Percentiles rank a stretch among this genome's conserved stretches.
These are phyloP conservation scores for Inosperma sp. DNA, from an alignment of 768 basidiomycete genomes.

Conservation along the genomic window DNA sequence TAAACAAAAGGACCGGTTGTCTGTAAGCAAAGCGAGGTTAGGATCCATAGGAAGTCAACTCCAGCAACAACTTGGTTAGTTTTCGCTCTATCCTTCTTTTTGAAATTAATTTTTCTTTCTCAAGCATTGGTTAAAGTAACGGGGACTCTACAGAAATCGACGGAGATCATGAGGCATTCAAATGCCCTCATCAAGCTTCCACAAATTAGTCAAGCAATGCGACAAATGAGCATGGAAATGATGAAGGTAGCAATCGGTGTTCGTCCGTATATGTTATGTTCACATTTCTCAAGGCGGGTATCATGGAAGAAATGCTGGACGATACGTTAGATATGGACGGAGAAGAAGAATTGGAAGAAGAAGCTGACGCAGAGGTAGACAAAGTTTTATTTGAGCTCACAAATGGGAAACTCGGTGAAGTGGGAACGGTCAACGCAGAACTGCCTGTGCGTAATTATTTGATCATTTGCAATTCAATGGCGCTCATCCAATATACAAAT, in stretches of 20 bases:
- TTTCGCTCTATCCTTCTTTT: background rate
- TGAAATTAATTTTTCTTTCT: conserved; percentile 2
- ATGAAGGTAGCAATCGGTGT: conserved; percentile 60
- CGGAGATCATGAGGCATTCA: conserved; percentile 98
- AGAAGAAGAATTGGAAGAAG: conserved; percentile 92
- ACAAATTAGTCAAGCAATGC: conserved; percentile 88
- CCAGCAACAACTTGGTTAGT: conserved; percentile 85
- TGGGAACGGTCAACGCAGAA: conserved; percentile 64
- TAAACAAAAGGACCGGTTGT: conserved; percentile 90
- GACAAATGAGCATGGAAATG: conserved; percentile 99
- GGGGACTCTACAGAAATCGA: conserved; percentile 95
- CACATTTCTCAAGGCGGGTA: conserved; percentile 65
- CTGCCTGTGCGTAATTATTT: conserved; percentile 58
- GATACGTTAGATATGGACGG: conserved; percentile 89
- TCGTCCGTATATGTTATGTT: background rate
- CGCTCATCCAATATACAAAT: background rate
- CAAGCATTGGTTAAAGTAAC: conserved; percentile 95
- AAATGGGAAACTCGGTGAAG: conserved; percentile 90
- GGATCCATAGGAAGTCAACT: conserved; percentile 89
- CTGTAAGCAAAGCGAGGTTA: conserved; percentile 88
- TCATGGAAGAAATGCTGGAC: conserved; percentile 97
- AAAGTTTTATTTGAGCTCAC: conserved; percentile 95
- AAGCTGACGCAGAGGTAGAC: conserved; percentile 96
- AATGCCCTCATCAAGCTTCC: conserved; percentile 89
- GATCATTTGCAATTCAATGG: conserved; percentile 8